Percentiles rank a stretch among this genome's conserved stretches.
Evolutionary conservation across 441 rosid genomes (phyloP).

Genomic region (Erodium moschatum): DNA sequence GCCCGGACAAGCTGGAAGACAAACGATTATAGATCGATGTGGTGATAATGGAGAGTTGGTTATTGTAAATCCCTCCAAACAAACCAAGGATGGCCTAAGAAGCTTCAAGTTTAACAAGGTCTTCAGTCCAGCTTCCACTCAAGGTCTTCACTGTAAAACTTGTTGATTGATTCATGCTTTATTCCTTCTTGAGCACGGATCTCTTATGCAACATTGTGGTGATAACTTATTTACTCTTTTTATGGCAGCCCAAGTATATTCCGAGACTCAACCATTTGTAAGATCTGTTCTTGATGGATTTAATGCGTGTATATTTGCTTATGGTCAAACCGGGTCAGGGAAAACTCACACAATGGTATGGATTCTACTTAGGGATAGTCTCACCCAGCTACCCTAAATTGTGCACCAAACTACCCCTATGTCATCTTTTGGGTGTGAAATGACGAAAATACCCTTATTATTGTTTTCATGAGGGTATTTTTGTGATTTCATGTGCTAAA

Average conservation of each 20-base stretch:
- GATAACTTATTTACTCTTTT: slow-evolving; percentile 10
- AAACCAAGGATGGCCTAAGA: slow-evolving; percentile 54
- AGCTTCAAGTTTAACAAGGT: slow-evolving; percentile 68
- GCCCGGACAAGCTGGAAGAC: slow-evolving; percentile 51
- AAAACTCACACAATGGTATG: slow-evolving; percentile 92
- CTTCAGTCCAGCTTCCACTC: slow-evolving; percentile 53
- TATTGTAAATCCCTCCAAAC: slow-evolving; percentile 73
- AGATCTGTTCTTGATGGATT: slow-evolving; percentile 87
- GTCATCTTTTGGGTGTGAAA: no score
- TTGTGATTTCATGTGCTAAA: no score
- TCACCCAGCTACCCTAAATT: no score
- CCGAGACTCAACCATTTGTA: slow-evolving; percentile 39
- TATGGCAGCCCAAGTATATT: slow-evolving; percentile 65
- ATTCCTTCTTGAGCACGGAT: slow-evolving; percentile 6
- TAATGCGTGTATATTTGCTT: slow-evolving; percentile 89
- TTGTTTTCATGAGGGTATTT: no score
- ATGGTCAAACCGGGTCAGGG: slow-evolving; percentile 98
- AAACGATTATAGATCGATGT: slow-evolving; percentile 44
- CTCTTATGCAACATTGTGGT: neutral
- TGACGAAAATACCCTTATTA: no score
- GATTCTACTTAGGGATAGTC: slow-evolving; percentile 17
- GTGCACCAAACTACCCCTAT: no score
- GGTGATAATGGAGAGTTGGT: slow-evolving; percentile 77
- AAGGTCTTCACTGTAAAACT: slow-evolving; percentile 35
- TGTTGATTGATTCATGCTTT: no score